phyloP scores from a whole-genome alignment of 176 grass and related monocot genomes.

The Microstegium vimineum region DNA sequence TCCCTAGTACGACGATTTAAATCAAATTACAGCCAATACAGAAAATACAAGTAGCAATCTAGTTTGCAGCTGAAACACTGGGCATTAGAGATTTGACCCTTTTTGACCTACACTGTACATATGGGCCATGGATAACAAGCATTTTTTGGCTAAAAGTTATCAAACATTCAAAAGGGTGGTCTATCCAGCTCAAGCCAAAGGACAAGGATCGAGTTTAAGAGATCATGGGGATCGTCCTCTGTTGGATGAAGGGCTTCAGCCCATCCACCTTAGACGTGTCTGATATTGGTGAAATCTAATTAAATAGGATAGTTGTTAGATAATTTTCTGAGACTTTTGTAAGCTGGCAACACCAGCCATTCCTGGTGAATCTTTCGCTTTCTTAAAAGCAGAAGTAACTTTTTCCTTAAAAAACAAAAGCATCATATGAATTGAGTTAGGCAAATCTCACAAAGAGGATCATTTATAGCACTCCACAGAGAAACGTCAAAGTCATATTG shows the following conservation, averaged over 20 bases:
- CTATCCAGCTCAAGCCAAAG: background rate
- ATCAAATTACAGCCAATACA: background rate
- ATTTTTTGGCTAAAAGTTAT: background rate
- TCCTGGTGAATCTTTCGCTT: background rate
- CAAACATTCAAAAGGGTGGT: background rate
- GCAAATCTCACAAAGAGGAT: background rate
- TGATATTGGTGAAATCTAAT: background rate
- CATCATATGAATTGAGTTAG: background rate
- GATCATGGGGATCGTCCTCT: background rate
- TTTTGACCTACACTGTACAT: background rate
- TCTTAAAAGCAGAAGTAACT: background rate
- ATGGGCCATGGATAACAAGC: background rate
- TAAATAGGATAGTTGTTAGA: background rate
- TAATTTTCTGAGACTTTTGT: background rate
- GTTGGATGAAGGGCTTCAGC: background rate
- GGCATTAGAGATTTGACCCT: background rate
- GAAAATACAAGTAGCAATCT: background rate
- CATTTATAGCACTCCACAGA: background rate
- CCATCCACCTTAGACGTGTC: background rate
- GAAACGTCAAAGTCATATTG: background rate
- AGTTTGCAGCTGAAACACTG: background rate
- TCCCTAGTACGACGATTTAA: background rate
- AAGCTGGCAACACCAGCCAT: background rate
- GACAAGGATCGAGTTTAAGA: background rate
- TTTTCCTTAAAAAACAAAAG: background rate